Conservation (phyloP, 1,284 basidiomycete species). For the Moesziomyces antarcticus region DNA sequence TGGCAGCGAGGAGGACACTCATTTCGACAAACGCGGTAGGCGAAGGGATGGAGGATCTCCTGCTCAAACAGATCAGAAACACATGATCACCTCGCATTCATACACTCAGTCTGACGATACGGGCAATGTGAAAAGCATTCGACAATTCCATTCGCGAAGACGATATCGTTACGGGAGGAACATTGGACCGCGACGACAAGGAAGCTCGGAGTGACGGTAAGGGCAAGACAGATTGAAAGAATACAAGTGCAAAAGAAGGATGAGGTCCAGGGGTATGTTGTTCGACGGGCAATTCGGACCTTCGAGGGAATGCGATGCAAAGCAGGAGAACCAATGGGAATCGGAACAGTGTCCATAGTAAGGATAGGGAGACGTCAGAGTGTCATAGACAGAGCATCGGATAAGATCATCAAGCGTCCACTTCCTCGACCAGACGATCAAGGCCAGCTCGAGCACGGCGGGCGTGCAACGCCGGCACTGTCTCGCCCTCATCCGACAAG, state of each 20-base stretch:
- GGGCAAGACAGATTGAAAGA: background rate
- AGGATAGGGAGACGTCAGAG: too few species aligned
- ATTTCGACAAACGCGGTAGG: constrained; percentile 33
- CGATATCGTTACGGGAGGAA: background rate
- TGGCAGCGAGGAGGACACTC: constrained; percentile 33
- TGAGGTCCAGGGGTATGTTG: background rate
- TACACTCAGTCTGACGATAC: too few species aligned
- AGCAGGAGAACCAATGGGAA: too few species aligned
- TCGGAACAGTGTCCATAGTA: too few species aligned
- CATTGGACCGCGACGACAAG: background rate
- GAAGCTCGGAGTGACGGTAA: too few species aligned
- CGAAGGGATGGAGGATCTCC: constrained; percentile 22
- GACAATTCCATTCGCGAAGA: background rate
- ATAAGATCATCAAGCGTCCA: constrained; percentile 14
- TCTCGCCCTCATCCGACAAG: constrained; percentile 36
- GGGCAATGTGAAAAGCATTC: too few species aligned
- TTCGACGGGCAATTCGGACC: background rate
- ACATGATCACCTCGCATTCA: background rate
- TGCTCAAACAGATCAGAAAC: background rate
- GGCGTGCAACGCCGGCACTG: constrained; percentile 62
- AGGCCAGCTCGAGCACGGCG: constrained; percentile 49
- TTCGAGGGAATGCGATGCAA: too few species aligned
- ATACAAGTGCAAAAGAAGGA: background rate
- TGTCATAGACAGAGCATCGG: too few species aligned
- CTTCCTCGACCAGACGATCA: constrained; percentile 39